Conservation (phyloP, 202 grass and related monocot genomes). For the Saccharum hybrid region DNA sequence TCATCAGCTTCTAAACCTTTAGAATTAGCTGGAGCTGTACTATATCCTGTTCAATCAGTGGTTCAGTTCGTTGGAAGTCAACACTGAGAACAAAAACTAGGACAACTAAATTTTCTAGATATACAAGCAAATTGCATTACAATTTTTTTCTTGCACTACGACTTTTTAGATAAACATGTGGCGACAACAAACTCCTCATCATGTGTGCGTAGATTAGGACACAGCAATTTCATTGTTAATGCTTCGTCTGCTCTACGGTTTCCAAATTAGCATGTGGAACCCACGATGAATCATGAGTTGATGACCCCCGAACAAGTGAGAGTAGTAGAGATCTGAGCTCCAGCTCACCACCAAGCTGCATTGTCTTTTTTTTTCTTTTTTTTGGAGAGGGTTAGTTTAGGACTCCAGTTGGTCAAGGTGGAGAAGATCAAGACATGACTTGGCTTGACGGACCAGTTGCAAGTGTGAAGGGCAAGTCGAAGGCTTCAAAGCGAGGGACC, state of each 20-base stretch:
- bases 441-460: too few species aligned
- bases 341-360: slow-evolving; percentile 46
- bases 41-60: background rate
- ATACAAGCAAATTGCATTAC: background rate
- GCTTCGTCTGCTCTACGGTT: background rate
- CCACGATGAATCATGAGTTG: slow-evolving; percentile 8
- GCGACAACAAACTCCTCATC: too few species aligned
- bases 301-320: background rate
- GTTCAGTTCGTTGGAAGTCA: background rate
- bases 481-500: too few species aligned
- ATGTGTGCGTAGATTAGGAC: background rate
- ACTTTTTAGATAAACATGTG: background rate
- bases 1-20: background rate
- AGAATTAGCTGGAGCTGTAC: background rate
- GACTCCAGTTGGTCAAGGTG: background rate
- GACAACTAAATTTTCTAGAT: background rate
- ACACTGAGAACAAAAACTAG: background rate
- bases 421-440: too few species aligned
- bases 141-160: background rate
- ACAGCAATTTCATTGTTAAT: background rate
- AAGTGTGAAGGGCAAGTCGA: too few species aligned
- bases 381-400: background rate
- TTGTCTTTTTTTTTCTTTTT: background rate
- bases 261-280: slow-evolving; percentile 31
- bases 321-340: slow-evolving; percentile 5